Evolutionary conservation across 176 grass and related monocot genomes (phyloP).

Genomic region (Triticum urartu): DNA sequence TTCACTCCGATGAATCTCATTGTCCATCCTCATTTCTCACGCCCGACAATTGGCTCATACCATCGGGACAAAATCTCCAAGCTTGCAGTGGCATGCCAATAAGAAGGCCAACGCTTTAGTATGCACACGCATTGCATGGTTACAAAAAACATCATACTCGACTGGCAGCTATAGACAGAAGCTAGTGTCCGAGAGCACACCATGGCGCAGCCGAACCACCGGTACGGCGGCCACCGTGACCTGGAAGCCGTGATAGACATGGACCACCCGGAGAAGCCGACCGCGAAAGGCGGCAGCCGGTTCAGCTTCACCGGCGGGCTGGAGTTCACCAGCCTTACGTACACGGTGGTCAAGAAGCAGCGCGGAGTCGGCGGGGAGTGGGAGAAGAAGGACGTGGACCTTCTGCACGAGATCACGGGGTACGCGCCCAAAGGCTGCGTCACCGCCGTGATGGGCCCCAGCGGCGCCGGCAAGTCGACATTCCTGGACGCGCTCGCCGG

Average conservation of each 20-base stretch:
- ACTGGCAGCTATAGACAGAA: neutral
- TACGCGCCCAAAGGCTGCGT: constrained; percentile 69
- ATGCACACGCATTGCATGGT: neutral
- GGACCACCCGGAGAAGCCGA: neutral
- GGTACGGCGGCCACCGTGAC: constrained; percentile 34
- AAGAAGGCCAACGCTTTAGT: constrained; percentile 2
- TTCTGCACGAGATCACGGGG: constrained; percentile 64
- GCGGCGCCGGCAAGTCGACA: constrained; percentile 82
- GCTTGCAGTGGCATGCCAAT: constrained; percentile 22
- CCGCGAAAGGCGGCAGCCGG: neutral
- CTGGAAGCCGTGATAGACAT: constrained; percentile 43
- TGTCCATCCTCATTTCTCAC: constrained; percentile 42
- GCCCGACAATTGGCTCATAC: constrained; percentile 16
- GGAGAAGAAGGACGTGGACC: constrained; percentile 63
- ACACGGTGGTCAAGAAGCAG: constrained; percentile 63
- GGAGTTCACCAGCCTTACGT: constrained; percentile 60
- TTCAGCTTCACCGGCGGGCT: constrained; percentile 51
- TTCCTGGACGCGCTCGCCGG: constrained; percentile 75
- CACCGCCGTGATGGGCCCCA: constrained; percentile 68
- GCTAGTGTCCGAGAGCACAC: neutral
- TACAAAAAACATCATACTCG: constrained; percentile 14
- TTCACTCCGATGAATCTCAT: constrained; percentile 30
- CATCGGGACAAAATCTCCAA: constrained; percentile 32
- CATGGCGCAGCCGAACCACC: constrained; percentile 43
- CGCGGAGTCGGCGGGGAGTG: constrained; percentile 41